phyloP scores from a whole-genome alignment of 2,329 filamentous ascomycete species.

The Mollisiaceae sp. region DNA sequence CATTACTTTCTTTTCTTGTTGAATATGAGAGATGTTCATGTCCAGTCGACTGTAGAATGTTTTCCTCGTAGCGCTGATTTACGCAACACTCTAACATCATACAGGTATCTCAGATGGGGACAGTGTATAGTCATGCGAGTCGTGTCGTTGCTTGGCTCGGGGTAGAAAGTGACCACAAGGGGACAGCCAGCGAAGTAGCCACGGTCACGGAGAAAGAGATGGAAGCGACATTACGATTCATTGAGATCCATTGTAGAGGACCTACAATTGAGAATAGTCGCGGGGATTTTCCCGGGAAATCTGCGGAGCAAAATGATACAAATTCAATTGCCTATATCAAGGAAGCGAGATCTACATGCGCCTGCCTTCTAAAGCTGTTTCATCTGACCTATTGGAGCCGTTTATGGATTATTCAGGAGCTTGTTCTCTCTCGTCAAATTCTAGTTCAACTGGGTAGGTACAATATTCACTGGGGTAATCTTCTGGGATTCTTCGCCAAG shows the following conservation, averaged over 20 bases:
- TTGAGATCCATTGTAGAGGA: neutral
- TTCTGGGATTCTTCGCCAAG: neutral
- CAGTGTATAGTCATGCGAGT: neutral
- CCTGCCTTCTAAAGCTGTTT: neutral
- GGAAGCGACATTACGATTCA: neutral
- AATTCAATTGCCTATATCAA: neutral
- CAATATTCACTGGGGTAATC: neutral
- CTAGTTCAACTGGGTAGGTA: neutral
- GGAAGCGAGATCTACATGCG: neutral
- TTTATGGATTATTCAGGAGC: neutral
- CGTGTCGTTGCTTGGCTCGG: slow-evolving; percentile 4
- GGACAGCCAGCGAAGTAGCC: neutral
- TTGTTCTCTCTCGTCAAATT: neutral
- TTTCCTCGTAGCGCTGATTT: neutral
- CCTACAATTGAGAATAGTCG: neutral
- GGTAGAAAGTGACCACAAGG: neutral
- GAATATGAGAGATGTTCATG: neutral
- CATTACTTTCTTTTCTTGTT: neutral
- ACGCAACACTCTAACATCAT: neutral
- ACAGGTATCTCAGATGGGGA: neutral
- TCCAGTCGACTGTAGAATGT: no score
- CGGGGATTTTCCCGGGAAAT: neutral
- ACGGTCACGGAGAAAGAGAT: neutral
- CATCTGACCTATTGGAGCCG: neutral
- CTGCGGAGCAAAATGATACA: neutral